phyloP scores from a whole-genome alignment of 345 rosid species.

The Combretum micranthum region DNA sequence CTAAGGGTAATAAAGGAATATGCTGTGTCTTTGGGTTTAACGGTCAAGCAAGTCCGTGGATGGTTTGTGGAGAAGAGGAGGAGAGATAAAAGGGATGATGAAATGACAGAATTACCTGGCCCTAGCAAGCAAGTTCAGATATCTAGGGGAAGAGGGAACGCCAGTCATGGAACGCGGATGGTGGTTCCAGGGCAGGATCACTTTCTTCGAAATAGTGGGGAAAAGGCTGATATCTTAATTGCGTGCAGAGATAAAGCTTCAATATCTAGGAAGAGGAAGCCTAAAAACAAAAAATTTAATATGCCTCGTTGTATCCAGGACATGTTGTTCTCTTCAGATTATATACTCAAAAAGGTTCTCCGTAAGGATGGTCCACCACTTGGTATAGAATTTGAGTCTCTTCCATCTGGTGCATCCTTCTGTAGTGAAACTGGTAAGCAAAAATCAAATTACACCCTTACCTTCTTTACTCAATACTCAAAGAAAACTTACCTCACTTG shows the following conservation, averaged over 20 bases:
- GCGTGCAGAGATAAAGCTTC: constrained; percentile 18
- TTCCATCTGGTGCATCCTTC: constrained; percentile 32
- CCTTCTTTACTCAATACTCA: constrained; percentile 2
- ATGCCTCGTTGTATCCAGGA: constrained; percentile 33
- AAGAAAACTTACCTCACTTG: background rate
- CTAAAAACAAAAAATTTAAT: constrained; percentile 11
- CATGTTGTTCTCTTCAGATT: constrained; percentile 42
- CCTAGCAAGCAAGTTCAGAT: constrained; percentile 12
- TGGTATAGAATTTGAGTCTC: constrained; percentile 61
- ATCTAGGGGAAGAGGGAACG: constrained; percentile 12
- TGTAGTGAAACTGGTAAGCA: constrained; percentile 21
- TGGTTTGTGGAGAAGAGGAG: constrained; percentile 78
- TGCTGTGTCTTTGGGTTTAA: constrained; percentile 50
- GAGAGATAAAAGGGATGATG: constrained; percentile 33
- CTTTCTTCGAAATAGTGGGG: constrained; percentile 1
- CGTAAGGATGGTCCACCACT: constrained; percentile 96
- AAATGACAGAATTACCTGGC: constrained; percentile 6
- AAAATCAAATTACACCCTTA: constrained; percentile 3
- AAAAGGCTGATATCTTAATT: constrained; percentile 12
- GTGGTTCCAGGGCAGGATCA: constrained; percentile 13
- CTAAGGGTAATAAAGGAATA: constrained; percentile 41
- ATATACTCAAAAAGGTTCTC: constrained; percentile 60
- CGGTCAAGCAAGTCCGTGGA: constrained; percentile 58
- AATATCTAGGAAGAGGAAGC: constrained; percentile 13
- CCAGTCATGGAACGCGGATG: constrained; percentile 9